These are phyloP conservation scores for Geotrichum aggregatum DNA, from an alignment of 1,139 yeast genomes.

Conservation along the genomic window DNA sequence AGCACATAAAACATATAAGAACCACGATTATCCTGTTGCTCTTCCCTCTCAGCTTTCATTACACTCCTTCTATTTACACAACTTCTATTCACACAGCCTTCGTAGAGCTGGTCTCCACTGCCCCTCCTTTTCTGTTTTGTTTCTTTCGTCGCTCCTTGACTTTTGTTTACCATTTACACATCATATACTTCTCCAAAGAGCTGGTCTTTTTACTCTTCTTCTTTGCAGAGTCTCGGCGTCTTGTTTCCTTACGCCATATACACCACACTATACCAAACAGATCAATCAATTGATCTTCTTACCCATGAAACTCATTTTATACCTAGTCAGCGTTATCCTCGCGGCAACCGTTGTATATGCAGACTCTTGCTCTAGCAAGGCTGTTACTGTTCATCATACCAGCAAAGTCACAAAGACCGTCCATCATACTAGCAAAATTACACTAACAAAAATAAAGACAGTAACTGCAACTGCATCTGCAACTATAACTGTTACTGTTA, in stretches of 20 bases:
- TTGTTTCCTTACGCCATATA: too few species aligned
- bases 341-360: background rate
- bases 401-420: too few species aligned
- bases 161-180: background rate
- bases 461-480: constrained; percentile 9
- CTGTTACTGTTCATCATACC: background rate
- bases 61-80: background rate
- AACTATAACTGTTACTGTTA: background rate
- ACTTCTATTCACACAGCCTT: too few species aligned
- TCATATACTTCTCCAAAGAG: background rate
- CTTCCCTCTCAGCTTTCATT: background rate
- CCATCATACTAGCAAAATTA: background rate
- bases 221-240: too few species aligned
- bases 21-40: background rate
- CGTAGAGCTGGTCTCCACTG: background rate
- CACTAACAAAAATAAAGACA: too few species aligned
- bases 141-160: constrained; percentile 1
- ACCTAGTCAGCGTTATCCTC: background rate
- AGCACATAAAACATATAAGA: too few species aligned
- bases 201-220: background rate
- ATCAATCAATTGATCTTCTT: too few species aligned
- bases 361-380: background rate
- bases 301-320: background rate
- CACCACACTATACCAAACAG: too few species aligned
- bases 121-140: background rate